Evolutionary conservation across 441 rosid species (phyloP), one percentile per base, ranked within the genome.

Genomic region (Bruguiera hainesii): DNA sequence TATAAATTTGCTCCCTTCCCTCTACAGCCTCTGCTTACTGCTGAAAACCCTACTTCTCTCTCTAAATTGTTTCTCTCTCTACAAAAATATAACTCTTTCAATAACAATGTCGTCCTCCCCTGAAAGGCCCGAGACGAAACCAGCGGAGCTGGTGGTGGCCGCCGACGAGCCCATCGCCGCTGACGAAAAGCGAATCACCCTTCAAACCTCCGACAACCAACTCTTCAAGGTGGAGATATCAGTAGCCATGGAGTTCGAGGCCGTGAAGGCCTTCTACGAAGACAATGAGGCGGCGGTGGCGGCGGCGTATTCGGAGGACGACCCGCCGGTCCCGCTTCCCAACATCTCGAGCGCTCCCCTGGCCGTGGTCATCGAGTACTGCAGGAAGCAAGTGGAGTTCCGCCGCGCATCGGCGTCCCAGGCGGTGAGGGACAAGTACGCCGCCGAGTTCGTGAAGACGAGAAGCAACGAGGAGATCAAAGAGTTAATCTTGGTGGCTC

Each of bases 401-500:
- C 56, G 71, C 5, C 26, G 2, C 20, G 30, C 26, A 1, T 30
- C 16, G 8, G 25, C 57, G 10, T 2, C 21, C 9, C n/a, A 56
- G 5, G 73, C 42, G 0, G 77, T 51, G n/a, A 62, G 56, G 70
- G 50, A 63, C 56, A 23, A 8, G 2, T 76, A 31, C 62, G 56
- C 75, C 7, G 58, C 8, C 0, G 74, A 49, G 37, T 74, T 80
- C 37, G 33, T 71, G 5, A 56, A 59, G 37, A 48, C 46, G 5
- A 19, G n/a, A 28, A 51, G 26, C 28, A 62, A 73, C 52, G 73
- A 75, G 15, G 60, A 73, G 18, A 19, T 81, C 21, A 72, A 66
- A 25, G 81, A 80, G 65, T 1, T 81, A 63, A 64, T 80, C 2
- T n/a, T 75, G 65, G 89, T 77, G 4, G 84, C 79, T 1, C 76